phyloP scores from a whole-genome alignment of 139 green algal genomes.

The Coelastrella sp. region DNA sequence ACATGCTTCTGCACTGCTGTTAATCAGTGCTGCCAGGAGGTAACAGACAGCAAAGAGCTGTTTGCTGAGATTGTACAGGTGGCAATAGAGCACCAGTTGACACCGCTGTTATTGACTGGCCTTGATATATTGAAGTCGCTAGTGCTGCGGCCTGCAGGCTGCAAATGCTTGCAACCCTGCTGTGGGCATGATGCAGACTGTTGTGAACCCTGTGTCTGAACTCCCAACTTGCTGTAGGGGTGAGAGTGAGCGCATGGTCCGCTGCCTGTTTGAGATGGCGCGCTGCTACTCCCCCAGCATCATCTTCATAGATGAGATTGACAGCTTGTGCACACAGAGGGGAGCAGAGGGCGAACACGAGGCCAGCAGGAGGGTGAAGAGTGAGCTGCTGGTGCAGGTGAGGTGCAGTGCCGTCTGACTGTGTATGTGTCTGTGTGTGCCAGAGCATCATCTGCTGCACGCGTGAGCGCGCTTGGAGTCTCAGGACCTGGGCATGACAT shows the following conservation, averaged over 20 bases:
- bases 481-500: not conserved
- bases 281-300: conserved; percentile 79
- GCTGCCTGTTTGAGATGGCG: conserved; percentile 91
- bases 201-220: too few relatives aligned
- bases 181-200: too few relatives aligned
- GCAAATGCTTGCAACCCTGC: not conserved
- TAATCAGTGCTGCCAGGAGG: too few relatives aligned
- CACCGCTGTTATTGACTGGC: not conserved
- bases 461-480: not conserved
- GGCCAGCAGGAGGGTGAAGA: conserved; percentile 90
- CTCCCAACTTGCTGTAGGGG: conserved; percentile 39
- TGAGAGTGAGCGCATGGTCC: conserved; percentile 85
- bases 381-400: conserved; percentile 94
- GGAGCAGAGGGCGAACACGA: conserved; percentile 91
- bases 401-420: not conserved
- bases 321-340: conserved; percentile 87
- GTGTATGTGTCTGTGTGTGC: not conserved
- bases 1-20: too few relatives aligned
- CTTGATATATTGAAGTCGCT: not conserved
- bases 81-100: not conserved
- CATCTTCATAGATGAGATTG: conserved; percentile 97
- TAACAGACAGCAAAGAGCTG: too few relatives aligned
- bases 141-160: not conserved
- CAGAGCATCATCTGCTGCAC: not conserved
- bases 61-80: too few relatives aligned